Evolutionary conservation across 805 yeast species (phyloP), one percentile per base, ranked within the genome.

Genomic region (Yarrowia sp.): DNA sequence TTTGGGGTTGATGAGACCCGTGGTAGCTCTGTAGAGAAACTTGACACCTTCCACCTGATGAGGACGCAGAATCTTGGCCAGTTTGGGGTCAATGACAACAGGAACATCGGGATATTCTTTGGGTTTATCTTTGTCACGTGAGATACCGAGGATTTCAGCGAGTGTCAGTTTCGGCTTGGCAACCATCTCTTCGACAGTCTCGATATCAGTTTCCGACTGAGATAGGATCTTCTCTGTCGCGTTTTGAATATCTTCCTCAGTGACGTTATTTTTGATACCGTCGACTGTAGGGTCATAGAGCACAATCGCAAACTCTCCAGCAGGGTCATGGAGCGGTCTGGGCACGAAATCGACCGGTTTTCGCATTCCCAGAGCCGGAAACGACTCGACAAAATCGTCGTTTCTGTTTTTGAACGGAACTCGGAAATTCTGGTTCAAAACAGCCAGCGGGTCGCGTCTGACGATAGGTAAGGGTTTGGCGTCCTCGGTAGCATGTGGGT

Each of bases 1-100:
- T 38, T 88, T 80, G 1, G 71, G 70, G 39, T 78, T 77, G 10
- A 78, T 68, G 38, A 92, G 76, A 0, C 99, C 99, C 0, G 97
- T 83, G 0, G 96, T 91, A 75, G 99, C 93, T 65, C 92, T 78
- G 72, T 92, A 95, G 66, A 95, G 77, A 73, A 95, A 95, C 74
- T 90, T 85, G 45, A 93, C 97, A 68, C 99, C 99, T 57, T 93
- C 96, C 4, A 95, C 86, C 75, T 95, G 99, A 79, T 95, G 99
- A 0, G 99, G 99, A 69, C 99, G 83, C 53, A 95, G 79, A 47
- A 90, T 86, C 72, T 89, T 89, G 22, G 95, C 85, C 38, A 95
- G 78, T 66, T 82, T 83, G 0, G 99, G 99, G 74, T 95, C 99
- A 53, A 95, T 89, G 0, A 95, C 98, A 8, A 95, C 98, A 0